These are phyloP conservation scores for Botrytis tulipae DNA, from an alignment of 2,329 filamentous ascomycete genomes.

Conservation along the genomic window DNA sequence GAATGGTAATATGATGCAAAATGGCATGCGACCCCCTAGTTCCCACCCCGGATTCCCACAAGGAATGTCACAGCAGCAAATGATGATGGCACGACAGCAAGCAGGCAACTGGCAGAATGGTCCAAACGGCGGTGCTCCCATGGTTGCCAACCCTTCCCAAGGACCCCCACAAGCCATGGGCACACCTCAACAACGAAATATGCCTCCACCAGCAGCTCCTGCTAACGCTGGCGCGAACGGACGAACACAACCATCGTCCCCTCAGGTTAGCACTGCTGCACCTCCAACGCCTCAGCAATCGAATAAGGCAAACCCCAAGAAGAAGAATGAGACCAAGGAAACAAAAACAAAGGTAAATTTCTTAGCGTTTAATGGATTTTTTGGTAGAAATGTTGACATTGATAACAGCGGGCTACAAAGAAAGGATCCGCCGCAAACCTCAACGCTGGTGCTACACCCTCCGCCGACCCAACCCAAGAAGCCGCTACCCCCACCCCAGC, in stretches of 20 bases:
- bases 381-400: conserved; percentile 40
- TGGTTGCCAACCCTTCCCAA: conserved; percentile 48
- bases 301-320: conserved; percentile 73
- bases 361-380: conserved; percentile 37
- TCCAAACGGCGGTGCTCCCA: conserved; percentile 40
- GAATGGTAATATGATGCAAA: conserved; percentile 62
- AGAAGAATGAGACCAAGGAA: conserved; percentile 85
- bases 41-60: conserved; percentile 62
- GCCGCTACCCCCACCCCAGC: conserved; percentile 59
- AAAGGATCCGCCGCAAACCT: conserved; percentile 62
- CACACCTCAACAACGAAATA: conserved; percentile 69
- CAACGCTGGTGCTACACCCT: conserved; percentile 55
- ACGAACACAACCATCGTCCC: conserved; percentile 59
- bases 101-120: conserved; percentile 37
- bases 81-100: conserved; percentile 55
- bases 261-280: conserved; percentile 61
- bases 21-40: conserved; percentile 65
- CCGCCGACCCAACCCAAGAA: conserved; percentile 55
- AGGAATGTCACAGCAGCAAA: conserved; percentile 50
- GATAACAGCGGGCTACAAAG: conserved; percentile 43
- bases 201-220: conserved; percentile 66
- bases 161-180: conserved; percentile 45
- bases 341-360: conserved; percentile 64
- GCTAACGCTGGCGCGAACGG: conserved; percentile 51
- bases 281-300: conserved; percentile 74